These are phyloP conservation scores for Hygrophoropsis aurantiaca DNA, from an alignment of 768 basidiomycete species.

Conservation along the genomic window DNA sequence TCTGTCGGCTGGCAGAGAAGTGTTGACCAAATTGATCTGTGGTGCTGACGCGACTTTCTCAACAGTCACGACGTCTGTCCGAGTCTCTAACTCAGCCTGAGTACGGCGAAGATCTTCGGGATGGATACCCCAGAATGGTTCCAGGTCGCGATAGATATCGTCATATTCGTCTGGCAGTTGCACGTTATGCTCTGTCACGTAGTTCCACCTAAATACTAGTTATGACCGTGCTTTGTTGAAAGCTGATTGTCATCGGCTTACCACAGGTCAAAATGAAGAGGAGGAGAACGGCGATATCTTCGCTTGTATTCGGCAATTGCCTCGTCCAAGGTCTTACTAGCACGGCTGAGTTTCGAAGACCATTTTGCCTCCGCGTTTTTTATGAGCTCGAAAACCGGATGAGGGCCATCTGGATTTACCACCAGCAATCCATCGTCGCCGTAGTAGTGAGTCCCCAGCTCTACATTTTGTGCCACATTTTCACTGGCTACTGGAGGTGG, in stretches of 20 bases:
- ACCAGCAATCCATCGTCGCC: constrained; percentile 30
- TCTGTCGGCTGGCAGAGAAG: constrained; percentile 8
- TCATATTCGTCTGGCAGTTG: constrained; percentile 48
- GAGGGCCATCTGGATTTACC: constrained; percentile 34
- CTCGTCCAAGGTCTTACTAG: constrained; percentile 36
- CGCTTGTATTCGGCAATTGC: constrained; percentile 39
- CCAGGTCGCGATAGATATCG: constrained; percentile 39
- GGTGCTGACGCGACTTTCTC: constrained; percentile 13
- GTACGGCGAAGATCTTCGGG: constrained; percentile 22
- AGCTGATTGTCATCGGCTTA: constrained; percentile 13
- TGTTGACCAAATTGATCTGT: constrained; percentile 14
- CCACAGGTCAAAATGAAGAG: constrained; percentile 45
- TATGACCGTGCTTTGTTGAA: neutral
- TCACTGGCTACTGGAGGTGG: no score
- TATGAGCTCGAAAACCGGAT: constrained; percentile 47
- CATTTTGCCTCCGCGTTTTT: constrained; percentile 35
- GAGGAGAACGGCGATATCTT: constrained; percentile 35
- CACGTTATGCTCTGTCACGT: constrained; percentile 36
- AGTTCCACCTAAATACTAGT: constrained; percentile 36
- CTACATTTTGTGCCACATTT: no score
- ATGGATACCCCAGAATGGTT: constrained; percentile 36
- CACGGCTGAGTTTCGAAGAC: constrained; percentile 31
- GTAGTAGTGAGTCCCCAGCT: constrained; percentile 15
- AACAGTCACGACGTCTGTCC: constrained; percentile 16
- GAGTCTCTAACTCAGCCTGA: constrained; percentile 20